phyloP scores from a whole-genome alignment of 768 basidiomycete species.

The Mycena leptocephala region DNA sequence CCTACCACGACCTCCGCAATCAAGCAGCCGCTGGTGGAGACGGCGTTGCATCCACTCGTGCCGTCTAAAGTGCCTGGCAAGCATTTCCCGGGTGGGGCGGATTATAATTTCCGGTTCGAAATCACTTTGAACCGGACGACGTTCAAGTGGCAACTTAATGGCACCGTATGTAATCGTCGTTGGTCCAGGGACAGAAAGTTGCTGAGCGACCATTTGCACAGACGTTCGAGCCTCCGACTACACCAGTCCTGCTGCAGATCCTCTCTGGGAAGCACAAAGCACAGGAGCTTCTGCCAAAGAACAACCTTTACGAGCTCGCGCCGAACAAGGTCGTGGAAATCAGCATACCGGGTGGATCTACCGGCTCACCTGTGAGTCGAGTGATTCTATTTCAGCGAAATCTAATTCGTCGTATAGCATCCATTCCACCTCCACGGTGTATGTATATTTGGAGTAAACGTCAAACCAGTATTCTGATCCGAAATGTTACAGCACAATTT shows the following conservation, averaged over 20 bases:
- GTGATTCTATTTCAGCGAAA: not conserved
- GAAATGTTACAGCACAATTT: conserved; percentile 24
- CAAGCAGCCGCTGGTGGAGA: conserved; percentile 21
- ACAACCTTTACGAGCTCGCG: conserved; percentile 27
- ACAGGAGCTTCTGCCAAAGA: conserved; percentile 42
- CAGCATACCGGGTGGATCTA: not conserved
- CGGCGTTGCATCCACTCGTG: conserved; percentile 41
- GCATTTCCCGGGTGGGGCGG: conserved; percentile 47
- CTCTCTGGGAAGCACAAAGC: conserved; percentile 48
- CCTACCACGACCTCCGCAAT: not conserved
- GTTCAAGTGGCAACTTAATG: not conserved
- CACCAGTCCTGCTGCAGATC: conserved; percentile 19
- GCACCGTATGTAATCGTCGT: not conserved
- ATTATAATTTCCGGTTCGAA: conserved; percentile 22
- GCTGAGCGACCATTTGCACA: not conserved
- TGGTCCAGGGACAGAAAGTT: no score
- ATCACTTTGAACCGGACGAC: not conserved
- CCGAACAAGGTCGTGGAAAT: conserved; percentile 11
- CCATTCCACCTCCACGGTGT: conserved; percentile 25
- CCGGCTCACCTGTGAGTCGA: not conserved
- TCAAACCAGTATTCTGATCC: no score
- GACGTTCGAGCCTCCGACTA: not conserved
- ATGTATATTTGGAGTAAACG: no score
- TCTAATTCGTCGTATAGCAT: not conserved
- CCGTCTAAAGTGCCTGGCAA: conserved; percentile 46